Evolutionary conservation across 2,329 filamentous ascomycete species (phyloP), one percentile per base, ranked within the genome.

Genomic region (Berkeleyomyces rouxiae): DNA sequence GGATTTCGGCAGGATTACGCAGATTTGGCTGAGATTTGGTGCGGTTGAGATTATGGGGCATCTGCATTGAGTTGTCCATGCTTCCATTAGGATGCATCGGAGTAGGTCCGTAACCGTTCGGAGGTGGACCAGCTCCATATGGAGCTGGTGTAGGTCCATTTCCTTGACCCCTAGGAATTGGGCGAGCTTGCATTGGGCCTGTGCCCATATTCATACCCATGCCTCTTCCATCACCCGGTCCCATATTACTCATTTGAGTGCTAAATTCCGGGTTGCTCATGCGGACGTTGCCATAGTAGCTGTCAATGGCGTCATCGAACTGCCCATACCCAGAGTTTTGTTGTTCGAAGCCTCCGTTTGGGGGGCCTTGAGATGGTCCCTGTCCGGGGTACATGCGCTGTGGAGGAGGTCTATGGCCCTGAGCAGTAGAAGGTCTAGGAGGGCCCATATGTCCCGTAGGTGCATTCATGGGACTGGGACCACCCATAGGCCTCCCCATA

Each of bases 1-100:
- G 83, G 79, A 91, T 86, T 68, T 90, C 88, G 67, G 90, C 90
- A 1, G 87, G 82, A 67, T 83, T 78, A 43, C 81, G 77, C 64
- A 87, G 73, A 69, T 87, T 81, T 39, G 85, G 84, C 69, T 88
- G 85, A 9, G 85, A 88, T 66, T 84, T 84, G 13, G 83, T 82
- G 65, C 80, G 79, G 64, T 76, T 80, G 59, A 85, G 71, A 67
- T 81, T 78, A 31, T 78, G 79, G 62, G 73, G 79, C 65, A 31
- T 42, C 33, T 44, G 46, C 59, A 61, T 57, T 36, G 6, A 44
- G 36, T 33, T 36, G 6, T 59, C 53, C 57, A 53, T 59, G n/a
- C 55, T 59, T 31, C 42, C 47, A 9, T 55, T 42, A 36, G 53
- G 58, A 4, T 49, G 62, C 23, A 58, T 39, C 13, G 62, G 62